Evolutionary conservation across 1,284 basidiomycete species (phyloP).

Genomic region (Lignosus rhinocerotis): DNA sequence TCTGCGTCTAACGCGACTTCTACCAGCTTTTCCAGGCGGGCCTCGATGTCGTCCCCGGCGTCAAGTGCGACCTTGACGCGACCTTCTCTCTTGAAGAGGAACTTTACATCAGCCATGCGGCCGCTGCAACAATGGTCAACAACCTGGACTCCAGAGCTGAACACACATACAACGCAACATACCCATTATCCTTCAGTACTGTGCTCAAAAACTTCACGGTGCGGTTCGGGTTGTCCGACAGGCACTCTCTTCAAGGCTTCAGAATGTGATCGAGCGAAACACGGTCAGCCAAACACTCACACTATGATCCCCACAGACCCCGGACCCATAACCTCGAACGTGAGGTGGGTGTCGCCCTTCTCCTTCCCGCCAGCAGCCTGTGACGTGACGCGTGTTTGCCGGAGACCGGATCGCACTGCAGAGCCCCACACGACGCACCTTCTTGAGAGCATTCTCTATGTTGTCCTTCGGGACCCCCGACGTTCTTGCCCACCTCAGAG

Average conservation of each 20-base stretch:
- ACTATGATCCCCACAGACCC: slow-evolving; percentile 75
- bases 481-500: slow-evolving; percentile 62
- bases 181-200: slow-evolving; percentile 63
- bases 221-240: slow-evolving; percentile 74
- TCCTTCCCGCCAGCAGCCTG: slow-evolving; percentile 56
- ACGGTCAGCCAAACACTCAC: slow-evolving; percentile 43
- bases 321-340: slow-evolving; percentile 74
- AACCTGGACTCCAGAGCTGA: not conserved
- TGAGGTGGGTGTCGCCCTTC: slow-evolving; percentile 49
- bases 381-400: not conserved
- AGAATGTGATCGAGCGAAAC: slow-evolving; percentile 12
- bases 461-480: slow-evolving; percentile 78
- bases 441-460: slow-evolving; percentile 69
- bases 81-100: slow-evolving; percentile 75
- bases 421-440: slow-evolving; percentile 41
- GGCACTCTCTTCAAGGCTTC: slow-evolving; percentile 61
- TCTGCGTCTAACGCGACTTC: slow-evolving; percentile 50
- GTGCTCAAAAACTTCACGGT: slow-evolving; percentile 68
- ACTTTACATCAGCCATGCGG: slow-evolving; percentile 72
- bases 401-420: not conserved
- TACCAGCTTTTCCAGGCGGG: slow-evolving; percentile 49
- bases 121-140: slow-evolving; percentile 43
- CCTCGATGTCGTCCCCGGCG: slow-evolving; percentile 45
- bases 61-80: slow-evolving; percentile 57
- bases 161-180: slow-evolving; percentile 22